Conservation (phyloP, 345 rosid species). For the Mallotus nudiflorus region DNA sequence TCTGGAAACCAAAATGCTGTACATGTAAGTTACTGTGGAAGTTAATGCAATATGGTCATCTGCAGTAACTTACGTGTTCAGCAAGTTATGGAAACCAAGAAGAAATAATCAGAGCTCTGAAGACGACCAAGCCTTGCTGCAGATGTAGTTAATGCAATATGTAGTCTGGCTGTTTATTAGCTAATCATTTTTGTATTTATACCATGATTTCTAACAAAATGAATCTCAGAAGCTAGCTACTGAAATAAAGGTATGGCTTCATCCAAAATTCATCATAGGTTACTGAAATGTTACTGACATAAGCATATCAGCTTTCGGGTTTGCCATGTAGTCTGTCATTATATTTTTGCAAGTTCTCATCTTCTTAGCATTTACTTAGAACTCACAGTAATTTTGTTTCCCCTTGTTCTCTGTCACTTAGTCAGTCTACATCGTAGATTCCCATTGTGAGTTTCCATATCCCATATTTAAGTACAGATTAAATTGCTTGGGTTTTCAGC, state of each 20-base stretch:
- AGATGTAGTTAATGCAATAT: too few relatives aligned
- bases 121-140: too few relatives aligned
- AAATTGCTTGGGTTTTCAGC: background rate
- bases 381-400: background rate
- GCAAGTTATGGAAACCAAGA: too few relatives aligned
- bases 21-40: background rate
- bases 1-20: conserved; percentile 1
- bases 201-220: too few relatives aligned
- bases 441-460: background rate
- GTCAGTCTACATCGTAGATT: too few relatives aligned
- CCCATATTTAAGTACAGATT: background rate
- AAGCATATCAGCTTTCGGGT: background rate
- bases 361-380: background rate
- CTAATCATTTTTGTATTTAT: too few relatives aligned
- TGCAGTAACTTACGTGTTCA: too few relatives aligned
- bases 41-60: too few relatives aligned
- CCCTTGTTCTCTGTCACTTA: background rate
- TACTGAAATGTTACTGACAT: background rate
- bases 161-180: too few relatives aligned
- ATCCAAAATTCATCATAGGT: background rate
- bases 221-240: background rate
- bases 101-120: too few relatives aligned
- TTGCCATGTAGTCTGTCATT: background rate
- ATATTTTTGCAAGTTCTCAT: background rate
- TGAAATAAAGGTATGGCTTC: too few relatives aligned